Evolutionary conservation across 805 yeast genomes (phyloP).

Genomic region (Naumovozyma castellii): DNA sequence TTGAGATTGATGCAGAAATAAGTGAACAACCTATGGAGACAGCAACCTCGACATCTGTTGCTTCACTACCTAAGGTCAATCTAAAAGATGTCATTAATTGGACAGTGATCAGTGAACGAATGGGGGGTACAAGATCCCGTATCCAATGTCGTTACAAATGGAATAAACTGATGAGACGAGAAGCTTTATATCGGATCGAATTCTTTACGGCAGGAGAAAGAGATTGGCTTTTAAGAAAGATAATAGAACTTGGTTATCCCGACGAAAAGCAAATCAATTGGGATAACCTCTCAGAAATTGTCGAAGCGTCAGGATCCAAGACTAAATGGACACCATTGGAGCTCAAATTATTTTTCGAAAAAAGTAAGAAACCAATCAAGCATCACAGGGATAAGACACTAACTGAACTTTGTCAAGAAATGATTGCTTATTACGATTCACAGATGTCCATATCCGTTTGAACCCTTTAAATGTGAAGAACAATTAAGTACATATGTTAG

Average conservation of each 20-base stretch:
- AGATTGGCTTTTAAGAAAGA: constrained; percentile 40
- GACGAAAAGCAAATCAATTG: constrained; percentile 41
- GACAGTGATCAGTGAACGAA: constrained; percentile 75
- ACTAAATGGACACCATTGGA: constrained; percentile 51
- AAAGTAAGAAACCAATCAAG: constrained; percentile 42
- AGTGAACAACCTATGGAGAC: neutral
- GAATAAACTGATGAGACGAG: constrained; percentile 62
- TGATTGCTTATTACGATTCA: constrained; percentile 2
- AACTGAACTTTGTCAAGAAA: constrained; percentile 28
- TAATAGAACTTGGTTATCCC: constrained; percentile 36
- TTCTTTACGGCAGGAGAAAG: constrained; percentile 36
- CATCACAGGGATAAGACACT: constrained; percentile 37
- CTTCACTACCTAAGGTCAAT: constrained; percentile 3
- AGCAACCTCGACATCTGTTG: neutral
- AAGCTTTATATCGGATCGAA: constrained; percentile 34
- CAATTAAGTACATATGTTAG: no score
- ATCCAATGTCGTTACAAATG: constrained; percentile 91
- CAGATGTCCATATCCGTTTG: no score
- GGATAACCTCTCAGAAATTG: constrained; percentile 43
- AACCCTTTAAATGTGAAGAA: no score
- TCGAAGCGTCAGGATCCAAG: constrained; percentile 25
- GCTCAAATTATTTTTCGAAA: constrained; percentile 51
- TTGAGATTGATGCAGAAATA: neutral
- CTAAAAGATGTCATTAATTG: constrained; percentile 51
- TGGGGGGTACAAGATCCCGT: constrained; percentile 76